Evolutionary conservation across 2,329 filamentous ascomycete species (phyloP).

Genomic region (Epicoccum nigrum): DNA sequence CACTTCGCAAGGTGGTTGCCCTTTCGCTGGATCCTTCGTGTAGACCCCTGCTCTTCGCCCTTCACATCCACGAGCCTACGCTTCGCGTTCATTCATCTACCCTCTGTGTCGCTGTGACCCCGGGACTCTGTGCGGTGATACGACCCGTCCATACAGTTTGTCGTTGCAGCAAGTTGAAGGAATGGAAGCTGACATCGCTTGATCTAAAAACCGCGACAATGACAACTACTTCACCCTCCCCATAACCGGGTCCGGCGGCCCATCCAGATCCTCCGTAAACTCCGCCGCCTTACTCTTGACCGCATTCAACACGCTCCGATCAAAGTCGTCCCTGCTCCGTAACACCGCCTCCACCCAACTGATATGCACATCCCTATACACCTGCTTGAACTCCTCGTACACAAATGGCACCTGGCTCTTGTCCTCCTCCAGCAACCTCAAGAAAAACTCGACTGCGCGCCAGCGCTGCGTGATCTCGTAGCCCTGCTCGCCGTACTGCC

Average conservation of each 20-base stretch:
- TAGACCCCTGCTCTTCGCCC: too few relatives aligned
- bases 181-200: too few relatives aligned
- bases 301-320: constrained; percentile 83
- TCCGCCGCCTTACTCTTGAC: constrained; percentile 90
- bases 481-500: constrained; percentile 56
- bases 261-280: constrained; percentile 73
- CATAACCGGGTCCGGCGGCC: constrained; percentile 87
- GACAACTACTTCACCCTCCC: constrained; percentile 83
- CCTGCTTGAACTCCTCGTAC: constrained; percentile 81
- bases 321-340: constrained; percentile 88
- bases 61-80: too few relatives aligned
- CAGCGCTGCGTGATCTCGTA: constrained; percentile 85
- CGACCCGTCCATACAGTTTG: too few relatives aligned
- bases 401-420: constrained; percentile 77
- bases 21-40: too few relatives aligned
- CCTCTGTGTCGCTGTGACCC: too few relatives aligned
- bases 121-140: too few relatives aligned
- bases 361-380: constrained; percentile 93
- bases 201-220: too few relatives aligned
- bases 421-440: constrained; percentile 74
- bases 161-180: too few relatives aligned
- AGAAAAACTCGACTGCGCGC: constrained; percentile 85
- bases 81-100: too few relatives aligned
- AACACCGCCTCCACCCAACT: constrained; percentile 95
- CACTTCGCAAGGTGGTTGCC: too few relatives aligned